phyloP scores from a whole-genome alignment of 139 green algal genomes.

The Closterium sp. region DNA sequence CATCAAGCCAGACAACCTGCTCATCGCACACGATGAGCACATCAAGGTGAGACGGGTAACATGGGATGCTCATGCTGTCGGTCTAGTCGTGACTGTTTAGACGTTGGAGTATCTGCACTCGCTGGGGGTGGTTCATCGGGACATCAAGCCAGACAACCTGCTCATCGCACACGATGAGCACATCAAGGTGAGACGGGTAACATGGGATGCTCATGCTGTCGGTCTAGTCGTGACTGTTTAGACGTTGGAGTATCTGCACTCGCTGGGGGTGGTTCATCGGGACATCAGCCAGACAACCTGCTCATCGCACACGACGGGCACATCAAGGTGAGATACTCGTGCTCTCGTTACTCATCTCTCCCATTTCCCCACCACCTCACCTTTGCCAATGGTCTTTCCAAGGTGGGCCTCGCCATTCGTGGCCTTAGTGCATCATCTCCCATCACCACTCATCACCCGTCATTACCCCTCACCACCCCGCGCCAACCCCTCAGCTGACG shows the following conservation, averaged over 20 bases:
- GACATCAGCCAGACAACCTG: slow-evolving; percentile 92
- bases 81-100: no score
- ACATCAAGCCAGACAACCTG: slow-evolving; percentile 97
- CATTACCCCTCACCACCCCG: neutral
- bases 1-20: no score
- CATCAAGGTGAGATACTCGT: neutral
- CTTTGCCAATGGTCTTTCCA: neutral
- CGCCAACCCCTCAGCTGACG: slow-evolving; percentile 19
- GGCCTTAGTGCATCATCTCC: neutral
- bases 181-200: slow-evolving; percentile 69
- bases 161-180: slow-evolving; percentile 83
- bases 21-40: no score
- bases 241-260: slow-evolving; percentile 93
- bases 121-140: slow-evolving; percentile 85
- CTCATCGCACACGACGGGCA: slow-evolving; percentile 83
- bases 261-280: slow-evolving; percentile 83
- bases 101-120: slow-evolving; percentile 92
- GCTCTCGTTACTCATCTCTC: no score
- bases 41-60: no score
- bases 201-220: no score
- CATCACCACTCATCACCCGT: neutral
- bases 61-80: no score
- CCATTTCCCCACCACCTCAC: no score
- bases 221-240: slow-evolving; percentile 45
- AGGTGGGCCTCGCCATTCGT: neutral